These are phyloP conservation scores for Peronospora destructor DNA, from an alignment of 352 stramenopile species.

Conservation along the genomic window DNA sequence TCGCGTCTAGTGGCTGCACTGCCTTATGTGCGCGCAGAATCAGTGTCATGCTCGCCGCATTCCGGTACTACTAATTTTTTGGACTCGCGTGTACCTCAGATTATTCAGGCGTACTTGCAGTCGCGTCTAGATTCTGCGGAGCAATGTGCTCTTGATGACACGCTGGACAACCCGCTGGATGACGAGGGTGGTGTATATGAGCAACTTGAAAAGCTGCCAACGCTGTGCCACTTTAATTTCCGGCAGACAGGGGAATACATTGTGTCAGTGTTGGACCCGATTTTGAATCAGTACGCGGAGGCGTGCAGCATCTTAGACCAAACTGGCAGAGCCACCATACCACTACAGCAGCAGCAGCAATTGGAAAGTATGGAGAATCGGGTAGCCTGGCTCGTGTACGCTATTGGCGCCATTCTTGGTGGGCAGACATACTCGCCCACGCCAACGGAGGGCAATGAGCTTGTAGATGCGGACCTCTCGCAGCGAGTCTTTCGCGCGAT, in stretches of 20 bases:
- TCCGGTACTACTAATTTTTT: slow-evolving; percentile 54
- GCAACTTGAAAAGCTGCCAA: slow-evolving; percentile 94
- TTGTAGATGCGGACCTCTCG: slow-evolving; percentile 93
- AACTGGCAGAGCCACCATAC: slow-evolving; percentile 33
- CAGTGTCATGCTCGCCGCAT: slow-evolving; percentile 42
- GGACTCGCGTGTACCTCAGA: slow-evolving; percentile 64
- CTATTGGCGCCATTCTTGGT: slow-evolving; percentile 93
- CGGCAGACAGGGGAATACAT: slow-evolving; percentile 89
- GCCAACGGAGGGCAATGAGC: slow-evolving; percentile 90
- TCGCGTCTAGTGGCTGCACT: slow-evolving; percentile 92
- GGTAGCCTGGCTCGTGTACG: slow-evolving; percentile 96
- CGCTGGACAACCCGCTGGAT: slow-evolving; percentile 93
- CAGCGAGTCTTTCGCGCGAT: slow-evolving; percentile 93
- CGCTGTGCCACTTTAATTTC: slow-evolving; percentile 97
- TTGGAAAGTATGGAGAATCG: slow-evolving; percentile 90
- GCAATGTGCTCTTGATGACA: slow-evolving; percentile 89
- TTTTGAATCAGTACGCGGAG: slow-evolving; percentile 91
- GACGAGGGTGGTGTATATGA: slow-evolving; percentile 95
- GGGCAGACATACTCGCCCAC: slow-evolving; percentile 92
- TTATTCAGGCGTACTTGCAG: slow-evolving; percentile 95
- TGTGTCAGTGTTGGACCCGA: slow-evolving; percentile 91
- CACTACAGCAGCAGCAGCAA: slow-evolving; percentile 44
- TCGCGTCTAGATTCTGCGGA: slow-evolving; percentile 93
- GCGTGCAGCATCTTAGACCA: slow-evolving; percentile 73
- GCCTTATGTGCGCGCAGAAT: slow-evolving; percentile 90